These are phyloP conservation scores for Crithidia brevicula DNA, from an alignment of 208 protist species.

Conservation along the genomic window DNA sequence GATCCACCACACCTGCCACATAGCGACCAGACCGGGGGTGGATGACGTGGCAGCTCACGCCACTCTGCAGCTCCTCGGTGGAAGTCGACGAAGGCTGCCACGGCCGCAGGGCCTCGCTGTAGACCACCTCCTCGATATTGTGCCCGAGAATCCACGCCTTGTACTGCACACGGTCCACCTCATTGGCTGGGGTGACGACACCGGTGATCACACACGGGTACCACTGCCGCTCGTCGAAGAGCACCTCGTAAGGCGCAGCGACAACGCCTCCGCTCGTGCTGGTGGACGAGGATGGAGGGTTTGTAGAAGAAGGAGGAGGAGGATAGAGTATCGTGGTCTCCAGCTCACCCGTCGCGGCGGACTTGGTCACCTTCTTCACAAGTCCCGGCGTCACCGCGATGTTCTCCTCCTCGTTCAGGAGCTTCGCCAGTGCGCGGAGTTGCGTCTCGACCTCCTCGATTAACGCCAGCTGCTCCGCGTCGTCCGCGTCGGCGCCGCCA, in stretches of 20 bases:
- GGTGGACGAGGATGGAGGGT: background rate
- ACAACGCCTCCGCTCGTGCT: constrained; percentile 17
- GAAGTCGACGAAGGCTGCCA: constrained; percentile 39
- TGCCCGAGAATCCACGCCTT: constrained; percentile 75
- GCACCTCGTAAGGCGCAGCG: constrained; percentile 70
- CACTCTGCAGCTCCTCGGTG: constrained; percentile 42
- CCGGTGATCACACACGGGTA: constrained; percentile 77
- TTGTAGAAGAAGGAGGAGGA: background rate
- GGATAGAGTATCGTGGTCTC: constrained; percentile 21
- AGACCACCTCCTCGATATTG: constrained; percentile 64
- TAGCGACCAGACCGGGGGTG: constrained; percentile 51
- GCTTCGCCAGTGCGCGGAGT: constrained; percentile 40
- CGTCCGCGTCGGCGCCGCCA: constrained; percentile 25
- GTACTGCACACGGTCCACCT: constrained; percentile 64
- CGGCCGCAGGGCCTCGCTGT: constrained; percentile 62
- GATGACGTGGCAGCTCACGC: constrained; percentile 71
- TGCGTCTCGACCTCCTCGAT: constrained; percentile 54
- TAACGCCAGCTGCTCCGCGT: constrained; percentile 47
- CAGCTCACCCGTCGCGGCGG: constrained; percentile 14
- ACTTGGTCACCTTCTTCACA: constrained; percentile 27
- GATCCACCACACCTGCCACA: constrained; percentile 51
- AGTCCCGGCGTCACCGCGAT: constrained; percentile 48
- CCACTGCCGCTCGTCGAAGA: constrained; percentile 70
- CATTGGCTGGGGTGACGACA: constrained; percentile 41
- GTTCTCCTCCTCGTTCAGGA: constrained; percentile 64